Conservation (phyloP, 768 basidiomycete genomes). For the Hygrophorus pudorinus region DNA sequence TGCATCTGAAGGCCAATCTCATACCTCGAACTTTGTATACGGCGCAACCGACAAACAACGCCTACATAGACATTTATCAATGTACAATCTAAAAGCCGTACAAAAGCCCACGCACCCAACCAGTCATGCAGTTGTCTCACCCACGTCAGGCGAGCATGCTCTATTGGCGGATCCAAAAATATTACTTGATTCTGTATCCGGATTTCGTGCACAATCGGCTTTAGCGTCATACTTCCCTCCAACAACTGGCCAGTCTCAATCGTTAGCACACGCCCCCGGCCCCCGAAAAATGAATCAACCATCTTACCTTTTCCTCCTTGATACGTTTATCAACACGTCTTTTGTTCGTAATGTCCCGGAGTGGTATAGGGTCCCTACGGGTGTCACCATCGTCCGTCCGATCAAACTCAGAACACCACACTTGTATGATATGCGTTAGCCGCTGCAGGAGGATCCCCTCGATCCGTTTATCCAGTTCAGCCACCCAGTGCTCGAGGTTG, state of each 20-base stretch:
- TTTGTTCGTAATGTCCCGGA: constrained; percentile 52
- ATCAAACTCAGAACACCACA: constrained; percentile 87
- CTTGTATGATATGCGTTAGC: constrained; percentile 65
- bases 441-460: constrained; percentile 72
- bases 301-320: constrained; percentile 70
- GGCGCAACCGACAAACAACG: constrained; percentile 74
- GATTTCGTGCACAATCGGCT: constrained; percentile 90
- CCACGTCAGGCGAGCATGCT: constrained; percentile 87
- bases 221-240: constrained; percentile 66
- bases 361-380: constrained; percentile 38
- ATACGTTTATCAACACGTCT: constrained; percentile 58
- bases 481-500: constrained; percentile 89
- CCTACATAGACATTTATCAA: constrained; percentile 30
- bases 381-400: constrained; percentile 58
- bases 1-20: constrained; percentile 95
- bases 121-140: constrained; percentile 82
- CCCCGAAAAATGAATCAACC: background rate
- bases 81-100: background rate
- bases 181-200: constrained; percentile 99
- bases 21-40: constrained; percentile 92
- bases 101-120: constrained; percentile 43
- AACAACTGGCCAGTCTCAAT: constrained; percentile 34
- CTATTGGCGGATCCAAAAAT: constrained; percentile 96
- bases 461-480: constrained; percentile 73
- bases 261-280: background rate